A percentile compares a stretch with the other conserved stretches of the same genome.
Evolutionary conservation across 2,329 filamentous ascomycete genomes (phyloP).

Genomic region (Cladosporium sp.): DNA sequence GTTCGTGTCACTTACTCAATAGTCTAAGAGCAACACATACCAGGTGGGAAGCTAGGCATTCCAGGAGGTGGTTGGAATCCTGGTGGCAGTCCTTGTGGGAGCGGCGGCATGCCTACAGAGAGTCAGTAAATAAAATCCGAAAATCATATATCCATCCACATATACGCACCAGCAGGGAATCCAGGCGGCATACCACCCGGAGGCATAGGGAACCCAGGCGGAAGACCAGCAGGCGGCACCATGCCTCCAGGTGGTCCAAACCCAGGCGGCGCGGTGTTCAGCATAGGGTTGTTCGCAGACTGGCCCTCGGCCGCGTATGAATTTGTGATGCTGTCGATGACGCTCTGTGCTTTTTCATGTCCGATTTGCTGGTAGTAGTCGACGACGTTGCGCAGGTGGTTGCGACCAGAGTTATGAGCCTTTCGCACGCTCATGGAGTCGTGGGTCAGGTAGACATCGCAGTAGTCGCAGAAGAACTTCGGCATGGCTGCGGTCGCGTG

Average conservation of each 20-base stretch:
- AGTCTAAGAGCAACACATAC: not conserved
- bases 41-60: constrained; percentile 10
- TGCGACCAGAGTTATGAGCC: constrained; percentile 94
- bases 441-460: constrained; percentile 99
- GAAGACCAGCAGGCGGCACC: constrained; percentile 36
- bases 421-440: constrained; percentile 99
- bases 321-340: constrained; percentile 96
- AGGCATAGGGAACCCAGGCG: constrained; percentile 21
- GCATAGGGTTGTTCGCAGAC: constrained; percentile 80
- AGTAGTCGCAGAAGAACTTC: constrained; percentile 73
- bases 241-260: constrained; percentile 48
- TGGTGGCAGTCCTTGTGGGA: constrained; percentile 13
- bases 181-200: constrained; percentile 16
- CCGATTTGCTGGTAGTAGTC: constrained; percentile 99
- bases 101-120: constrained; percentile 10
- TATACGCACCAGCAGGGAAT: constrained; percentile 16
- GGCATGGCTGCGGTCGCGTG: constrained; percentile 29
- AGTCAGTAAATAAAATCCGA: constrained; percentile 45
- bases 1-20: not conserved
- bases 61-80: constrained; percentile 16
- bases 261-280: constrained; percentile 40
- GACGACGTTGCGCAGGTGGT: constrained; percentile 95
- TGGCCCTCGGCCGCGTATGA: constrained; percentile 95
- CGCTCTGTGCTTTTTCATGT: constrained; percentile 95
- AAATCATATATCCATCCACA: not conserved